Percentiles rank a stretch among this genome's conserved stretches.
These are phyloP conservation scores for Lipomyces starkeyi DNA, from an alignment of 805 yeast species.

Conservation along the genomic window DNA sequence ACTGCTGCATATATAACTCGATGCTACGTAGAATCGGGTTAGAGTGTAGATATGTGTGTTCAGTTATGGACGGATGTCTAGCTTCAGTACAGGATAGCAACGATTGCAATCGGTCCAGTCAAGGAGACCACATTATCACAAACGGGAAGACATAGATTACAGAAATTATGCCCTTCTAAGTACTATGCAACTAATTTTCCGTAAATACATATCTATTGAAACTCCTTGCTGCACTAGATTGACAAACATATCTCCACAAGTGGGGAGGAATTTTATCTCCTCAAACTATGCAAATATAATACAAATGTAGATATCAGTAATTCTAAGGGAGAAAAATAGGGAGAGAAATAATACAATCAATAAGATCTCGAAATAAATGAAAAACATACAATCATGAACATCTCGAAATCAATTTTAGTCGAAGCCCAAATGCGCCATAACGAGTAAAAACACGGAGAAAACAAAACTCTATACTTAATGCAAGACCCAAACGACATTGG, in stretches of 20 bases:
- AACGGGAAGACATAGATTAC: no score
- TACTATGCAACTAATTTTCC: neutral
- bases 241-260: neutral
- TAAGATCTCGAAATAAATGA: neutral
- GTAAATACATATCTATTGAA: neutral
- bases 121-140: no score
- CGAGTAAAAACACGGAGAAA: neutral
- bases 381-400: neutral
- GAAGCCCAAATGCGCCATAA: neutral
- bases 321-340: neutral
- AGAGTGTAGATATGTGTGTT: no score
- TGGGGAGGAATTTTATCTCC: neutral
- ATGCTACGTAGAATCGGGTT: no score
- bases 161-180: neutral
- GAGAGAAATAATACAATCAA: neutral
- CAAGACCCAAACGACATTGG: neutral
- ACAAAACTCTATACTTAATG: neutral
- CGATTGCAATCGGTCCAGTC: no score
- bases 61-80: no score
- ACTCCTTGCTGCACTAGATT: neutral
- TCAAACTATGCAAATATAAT: neutral
- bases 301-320: neutral
- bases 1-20: no score
- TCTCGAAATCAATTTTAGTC: neutral
- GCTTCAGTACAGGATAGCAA: no score